These are phyloP conservation scores for Bryum argenteum DNA, from an alignment of 225 moss, liverwort and hornwort genomes.

Conservation along the genomic window DNA sequence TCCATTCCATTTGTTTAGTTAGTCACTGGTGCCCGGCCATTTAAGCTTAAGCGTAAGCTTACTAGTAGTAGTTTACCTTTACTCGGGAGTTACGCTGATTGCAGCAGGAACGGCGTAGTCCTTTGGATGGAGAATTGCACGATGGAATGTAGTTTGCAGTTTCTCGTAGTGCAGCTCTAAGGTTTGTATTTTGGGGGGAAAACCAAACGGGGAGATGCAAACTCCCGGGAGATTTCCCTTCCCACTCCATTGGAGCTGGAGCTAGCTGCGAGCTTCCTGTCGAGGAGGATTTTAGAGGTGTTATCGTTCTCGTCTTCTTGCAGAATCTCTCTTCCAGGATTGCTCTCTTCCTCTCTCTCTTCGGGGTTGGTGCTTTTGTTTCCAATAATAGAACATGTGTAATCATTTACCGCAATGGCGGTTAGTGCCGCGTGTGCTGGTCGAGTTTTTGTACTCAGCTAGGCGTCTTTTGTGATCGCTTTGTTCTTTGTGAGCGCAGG, in stretches of 20 bases:
- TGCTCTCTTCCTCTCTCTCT: not conserved
- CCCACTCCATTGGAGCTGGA: not conserved
- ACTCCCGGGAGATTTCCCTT: slow-evolving; percentile 26
- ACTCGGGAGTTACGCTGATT: slow-evolving; percentile 23
- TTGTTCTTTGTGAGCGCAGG: not conserved
- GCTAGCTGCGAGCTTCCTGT: slow-evolving; percentile 1
- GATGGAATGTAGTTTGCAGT: slow-evolving; percentile 26
- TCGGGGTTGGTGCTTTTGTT: not conserved
- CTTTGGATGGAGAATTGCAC: slow-evolving; percentile 26
- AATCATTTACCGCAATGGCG: not conserved
- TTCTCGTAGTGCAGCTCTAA: slow-evolving; percentile 12
- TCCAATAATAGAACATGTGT: not conserved
- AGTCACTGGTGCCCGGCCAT: not conserved
- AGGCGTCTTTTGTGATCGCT: not conserved
- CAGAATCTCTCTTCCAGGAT: not conserved
- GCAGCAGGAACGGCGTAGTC: slow-evolving; percentile 13
- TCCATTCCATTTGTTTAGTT: not conserved
- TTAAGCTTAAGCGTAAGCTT: not conserved
- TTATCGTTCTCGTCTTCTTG: not conserved
- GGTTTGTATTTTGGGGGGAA: slow-evolving; percentile 38
- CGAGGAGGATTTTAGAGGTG: slow-evolving; percentile 19
- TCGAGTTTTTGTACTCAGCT: too few species aligned
- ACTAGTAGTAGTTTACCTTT: not conserved
- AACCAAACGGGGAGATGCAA: not conserved
- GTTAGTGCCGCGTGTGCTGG: not conserved